Conservation (phyloP, 1,139 yeast species). For the Kazachstania sp. region DNA sequence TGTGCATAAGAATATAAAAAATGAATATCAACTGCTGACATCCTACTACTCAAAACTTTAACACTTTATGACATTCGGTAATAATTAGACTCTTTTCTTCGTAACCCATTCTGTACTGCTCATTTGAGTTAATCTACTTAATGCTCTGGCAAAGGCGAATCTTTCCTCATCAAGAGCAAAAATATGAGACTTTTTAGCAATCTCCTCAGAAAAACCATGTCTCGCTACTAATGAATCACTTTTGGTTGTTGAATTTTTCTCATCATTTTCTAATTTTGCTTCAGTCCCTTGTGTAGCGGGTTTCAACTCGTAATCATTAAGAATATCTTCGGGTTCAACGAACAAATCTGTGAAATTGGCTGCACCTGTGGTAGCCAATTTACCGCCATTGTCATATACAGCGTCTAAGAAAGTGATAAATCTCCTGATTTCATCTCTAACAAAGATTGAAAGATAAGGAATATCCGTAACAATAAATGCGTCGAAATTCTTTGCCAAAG, state of each 20-base stretch:
- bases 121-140: constrained; percentile 87
- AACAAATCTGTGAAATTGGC: constrained; percentile 78
- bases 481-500: constrained; percentile 68
- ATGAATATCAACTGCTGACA: not conserved
- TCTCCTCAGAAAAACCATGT: constrained; percentile 66
- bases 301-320: constrained; percentile 46
- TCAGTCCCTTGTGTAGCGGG: constrained; percentile 3
- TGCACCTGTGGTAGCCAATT: constrained; percentile 82
- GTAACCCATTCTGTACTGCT: constrained; percentile 83
- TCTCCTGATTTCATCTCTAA: constrained; percentile 76
- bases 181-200: constrained; percentile 71
- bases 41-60: not conserved
- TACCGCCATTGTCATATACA: constrained; percentile 81
- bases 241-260: constrained; percentile 10
- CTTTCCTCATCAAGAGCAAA: constrained; percentile 87
- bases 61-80: not conserved
- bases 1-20: not conserved
- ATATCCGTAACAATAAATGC: constrained; percentile 87
- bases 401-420: constrained; percentile 94
- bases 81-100: constrained; percentile 1
- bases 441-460: constrained; percentile 70
- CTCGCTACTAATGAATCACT: constrained; percentile 52
- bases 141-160: constrained; percentile 93
- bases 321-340: constrained; percentile 69
- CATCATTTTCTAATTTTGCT: constrained; percentile 6